phyloP scores from a whole-genome alignment of 1,139 yeast genomes.

The Arxiozyma telluris region DNA sequence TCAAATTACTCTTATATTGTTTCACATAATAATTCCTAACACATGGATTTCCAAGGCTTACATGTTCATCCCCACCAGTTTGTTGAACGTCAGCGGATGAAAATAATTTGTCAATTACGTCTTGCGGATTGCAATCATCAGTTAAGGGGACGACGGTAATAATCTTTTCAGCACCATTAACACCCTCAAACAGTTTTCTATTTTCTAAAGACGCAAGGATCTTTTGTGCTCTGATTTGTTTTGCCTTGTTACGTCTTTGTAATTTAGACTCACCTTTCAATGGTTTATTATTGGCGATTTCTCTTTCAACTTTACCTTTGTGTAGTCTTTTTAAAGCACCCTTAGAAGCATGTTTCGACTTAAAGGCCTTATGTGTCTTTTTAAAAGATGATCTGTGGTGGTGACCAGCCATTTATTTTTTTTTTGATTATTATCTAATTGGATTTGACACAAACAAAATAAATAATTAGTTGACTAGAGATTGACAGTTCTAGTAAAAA shows the following conservation, averaged over 20 bases:
- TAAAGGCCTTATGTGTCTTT: conserved; percentile 81
- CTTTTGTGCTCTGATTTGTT: conserved; percentile 70
- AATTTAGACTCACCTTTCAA: conserved; percentile 46
- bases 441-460: not conserved
- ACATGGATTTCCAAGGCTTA: conserved; percentile 25
- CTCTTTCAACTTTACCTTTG: conserved; percentile 85
- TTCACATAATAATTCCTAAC: conserved; percentile 38
- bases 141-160: conserved; percentile 76
- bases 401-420: conserved; percentile 76
- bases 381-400: conserved; percentile 78
- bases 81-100: conserved; percentile 29
- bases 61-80: conserved; percentile 1
- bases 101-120: conserved; percentile 36
- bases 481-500: not conserved
- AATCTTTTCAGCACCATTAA: conserved; percentile 72
- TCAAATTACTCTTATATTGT: conserved; percentile 67
- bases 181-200: conserved; percentile 71
- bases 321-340: conserved; percentile 68
- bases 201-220: conserved; percentile 41
- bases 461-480: not conserved
- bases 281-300: conserved; percentile 34
- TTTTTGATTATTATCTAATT: not conserved
- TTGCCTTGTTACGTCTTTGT: conserved; percentile 72
- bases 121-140: conserved; percentile 52
- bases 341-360: conserved; percentile 85